Conservation (phyloP, 2,329 filamentous ascomycete species). For the Onygenales sp. region DNA sequence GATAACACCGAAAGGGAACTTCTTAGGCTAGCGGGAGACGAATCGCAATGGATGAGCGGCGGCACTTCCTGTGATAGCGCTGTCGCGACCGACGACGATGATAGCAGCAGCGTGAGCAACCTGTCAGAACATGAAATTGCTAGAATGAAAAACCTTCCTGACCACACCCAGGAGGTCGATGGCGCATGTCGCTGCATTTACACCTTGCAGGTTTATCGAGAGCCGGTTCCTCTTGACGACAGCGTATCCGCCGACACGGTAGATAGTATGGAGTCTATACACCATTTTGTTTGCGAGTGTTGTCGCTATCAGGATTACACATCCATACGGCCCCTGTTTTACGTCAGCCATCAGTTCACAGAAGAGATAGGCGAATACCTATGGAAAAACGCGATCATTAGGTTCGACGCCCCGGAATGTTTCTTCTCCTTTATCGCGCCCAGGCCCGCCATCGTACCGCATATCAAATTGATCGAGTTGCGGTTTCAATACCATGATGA, state of each 20-base stretch:
- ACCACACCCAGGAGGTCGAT: neutral
- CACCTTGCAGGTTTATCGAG: neutral
- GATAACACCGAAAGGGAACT: too few relatives aligned
- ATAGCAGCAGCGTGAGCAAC: too few relatives aligned
- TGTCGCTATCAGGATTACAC: neutral
- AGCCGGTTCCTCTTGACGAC: neutral
- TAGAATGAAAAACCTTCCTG: neutral
- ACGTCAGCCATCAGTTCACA: neutral
- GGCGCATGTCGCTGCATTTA: neutral
- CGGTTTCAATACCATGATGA: neutral
- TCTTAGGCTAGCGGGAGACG: too few relatives aligned
- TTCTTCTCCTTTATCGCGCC: neutral
- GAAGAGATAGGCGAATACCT: neutral
- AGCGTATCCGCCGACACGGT: too few relatives aligned
- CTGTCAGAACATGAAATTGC: neutral
- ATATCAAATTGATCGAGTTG: neutral
- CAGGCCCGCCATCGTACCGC: neutral
- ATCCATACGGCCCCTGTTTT: neutral
- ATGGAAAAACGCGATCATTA: neutral
- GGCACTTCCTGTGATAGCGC: too few relatives aligned
- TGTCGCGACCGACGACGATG: neutral
- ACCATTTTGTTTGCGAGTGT: too few relatives aligned
- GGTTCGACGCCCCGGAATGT: neutral
- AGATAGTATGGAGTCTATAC: neutral
- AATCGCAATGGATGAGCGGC: too few relatives aligned